phyloP scores from a whole-genome alignment of 495 filamentous ascomycete genomes.

The Symbiotaphrina buchneri region DNA sequence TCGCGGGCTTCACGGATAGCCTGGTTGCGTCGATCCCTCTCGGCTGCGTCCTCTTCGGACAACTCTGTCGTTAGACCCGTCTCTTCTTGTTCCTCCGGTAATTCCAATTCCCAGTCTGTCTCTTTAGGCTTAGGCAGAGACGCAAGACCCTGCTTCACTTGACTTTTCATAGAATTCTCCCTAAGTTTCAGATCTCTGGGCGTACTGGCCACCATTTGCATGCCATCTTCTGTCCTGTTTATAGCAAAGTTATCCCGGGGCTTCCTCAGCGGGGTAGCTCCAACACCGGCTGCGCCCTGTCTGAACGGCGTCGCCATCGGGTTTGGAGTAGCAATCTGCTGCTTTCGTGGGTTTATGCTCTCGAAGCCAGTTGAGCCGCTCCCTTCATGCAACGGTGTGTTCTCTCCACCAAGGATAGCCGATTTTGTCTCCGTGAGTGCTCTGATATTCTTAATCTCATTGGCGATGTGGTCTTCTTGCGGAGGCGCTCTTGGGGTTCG shows the following conservation, averaged over 20 bases:
- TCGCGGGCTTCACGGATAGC: constrained; percentile 48
- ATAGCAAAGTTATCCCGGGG: constrained; percentile 77
- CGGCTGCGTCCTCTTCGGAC: constrained; percentile 66
- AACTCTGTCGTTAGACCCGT: constrained; percentile 23
- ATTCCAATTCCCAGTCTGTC: constrained; percentile 74
- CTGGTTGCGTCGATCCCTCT: constrained; percentile 49
- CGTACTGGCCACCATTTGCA: constrained; percentile 50
- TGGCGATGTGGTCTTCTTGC: constrained; percentile 85
- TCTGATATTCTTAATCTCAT: constrained; percentile 87
- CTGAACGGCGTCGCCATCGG: constrained; percentile 84
- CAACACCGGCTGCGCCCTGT: constrained; percentile 35
- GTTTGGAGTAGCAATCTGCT: constrained; percentile 74
- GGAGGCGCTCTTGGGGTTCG: constrained; percentile 76
- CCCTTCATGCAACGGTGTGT: constrained; percentile 69
- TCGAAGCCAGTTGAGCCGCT: constrained; percentile 72
- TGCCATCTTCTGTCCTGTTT: constrained; percentile 40
- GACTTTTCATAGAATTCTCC: constrained; percentile 46
- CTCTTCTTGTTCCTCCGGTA: constrained; percentile 68
- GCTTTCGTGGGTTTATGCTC: constrained; percentile 57
- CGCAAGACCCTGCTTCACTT: constrained; percentile 48
- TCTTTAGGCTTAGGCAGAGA: constrained; percentile 80
- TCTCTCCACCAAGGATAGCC: constrained; percentile 85
- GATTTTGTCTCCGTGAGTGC: constrained; percentile 88
- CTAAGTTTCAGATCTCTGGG: constrained; percentile 54
- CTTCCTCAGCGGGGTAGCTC: constrained; percentile 77